Evolutionary conservation across 371 early-diverging fungal genomes (phyloP).

Genomic region (Mucor velutinosus): DNA sequence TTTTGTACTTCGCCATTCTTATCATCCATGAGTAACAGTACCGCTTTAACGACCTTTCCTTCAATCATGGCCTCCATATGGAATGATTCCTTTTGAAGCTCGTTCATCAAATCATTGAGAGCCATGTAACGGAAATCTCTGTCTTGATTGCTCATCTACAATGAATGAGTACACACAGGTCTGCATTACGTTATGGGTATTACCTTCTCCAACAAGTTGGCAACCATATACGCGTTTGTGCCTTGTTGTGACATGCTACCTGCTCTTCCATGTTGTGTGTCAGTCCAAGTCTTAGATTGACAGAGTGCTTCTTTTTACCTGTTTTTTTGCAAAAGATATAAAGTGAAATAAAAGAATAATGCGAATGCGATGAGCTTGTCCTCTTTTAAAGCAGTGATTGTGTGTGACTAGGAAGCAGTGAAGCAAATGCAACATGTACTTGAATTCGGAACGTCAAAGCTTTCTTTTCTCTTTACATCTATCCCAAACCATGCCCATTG

Average conservation of each 20-base stretch:
- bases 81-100: constrained; percentile 64
- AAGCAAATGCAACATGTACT: background rate
- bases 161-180: background rate
- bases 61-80: constrained; percentile 69
- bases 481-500: constrained; percentile 18
- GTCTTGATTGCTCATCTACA: constrained; percentile 77
- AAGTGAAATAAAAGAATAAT: background rate
- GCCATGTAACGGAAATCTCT: constrained; percentile 96
- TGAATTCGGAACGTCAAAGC: background rate
- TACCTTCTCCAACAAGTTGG: constrained; percentile 70
- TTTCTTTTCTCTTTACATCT: background rate
- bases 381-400: background rate
- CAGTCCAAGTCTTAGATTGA: background rate
- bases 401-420: background rate
- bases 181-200: background rate
- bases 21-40: constrained; percentile 80
- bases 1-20: constrained; percentile 93
- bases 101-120: constrained; percentile 80
- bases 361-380: background rate
- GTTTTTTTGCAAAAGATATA: background rate
- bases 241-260: constrained; percentile 36
- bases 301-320: background rate
- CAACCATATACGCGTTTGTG: constrained; percentile 66
- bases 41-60: constrained; percentile 65
- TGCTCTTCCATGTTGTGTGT: background rate